phyloP scores from a whole-genome alignment of 352 stramenopile genomes.

The Phytophthora crassamura region DNA sequence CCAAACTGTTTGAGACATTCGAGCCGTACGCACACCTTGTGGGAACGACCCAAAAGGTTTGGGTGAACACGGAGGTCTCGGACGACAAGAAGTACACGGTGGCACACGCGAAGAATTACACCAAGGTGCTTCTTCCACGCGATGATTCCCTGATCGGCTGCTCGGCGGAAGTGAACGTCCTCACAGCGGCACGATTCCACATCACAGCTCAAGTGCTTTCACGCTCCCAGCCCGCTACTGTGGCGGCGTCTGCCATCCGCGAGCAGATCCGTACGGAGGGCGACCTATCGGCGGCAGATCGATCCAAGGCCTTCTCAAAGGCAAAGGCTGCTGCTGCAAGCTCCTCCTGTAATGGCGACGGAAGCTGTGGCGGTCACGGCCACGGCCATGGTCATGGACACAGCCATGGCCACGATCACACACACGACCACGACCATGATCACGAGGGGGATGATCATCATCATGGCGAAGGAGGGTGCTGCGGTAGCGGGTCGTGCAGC shows the following conservation, averaged over 20 bases:
- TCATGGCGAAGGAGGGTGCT: conserved; percentile 38
- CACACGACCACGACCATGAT: conserved; percentile 28
- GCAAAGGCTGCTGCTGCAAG: conserved; percentile 19
- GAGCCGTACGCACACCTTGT: conserved; percentile 80
- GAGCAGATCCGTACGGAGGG: conserved; percentile 56
- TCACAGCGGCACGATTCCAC: conserved; percentile 73
- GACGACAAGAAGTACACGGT: conserved; percentile 84
- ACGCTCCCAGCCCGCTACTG: conserved; percentile 58
- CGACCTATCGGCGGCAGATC: conserved; percentile 37
- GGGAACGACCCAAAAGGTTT: conserved; percentile 68
- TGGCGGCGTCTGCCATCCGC: conserved; percentile 55
- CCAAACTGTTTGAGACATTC: conserved; percentile 87
- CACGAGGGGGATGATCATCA: conserved; percentile 26
- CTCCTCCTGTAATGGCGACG: conserved; percentile 36
- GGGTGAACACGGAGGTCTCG: conserved; percentile 87
- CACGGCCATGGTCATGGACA: conserved; percentile 23
- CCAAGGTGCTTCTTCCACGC: conserved; percentile 88
- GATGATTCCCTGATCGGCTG: conserved; percentile 83
- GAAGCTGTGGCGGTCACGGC: conserved; percentile 31
- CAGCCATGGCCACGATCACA: conserved; percentile 23
- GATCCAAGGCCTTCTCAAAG: conserved; percentile 39
- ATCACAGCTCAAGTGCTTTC: conserved; percentile 70
- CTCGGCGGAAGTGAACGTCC: conserved; percentile 66
- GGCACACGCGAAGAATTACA: conserved; percentile 92
- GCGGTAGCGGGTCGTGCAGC: conserved; percentile 42